These are phyloP conservation scores for Trypanosoma boissoni DNA, from an alignment of 208 protist genomes.

Conservation along the genomic window DNA sequence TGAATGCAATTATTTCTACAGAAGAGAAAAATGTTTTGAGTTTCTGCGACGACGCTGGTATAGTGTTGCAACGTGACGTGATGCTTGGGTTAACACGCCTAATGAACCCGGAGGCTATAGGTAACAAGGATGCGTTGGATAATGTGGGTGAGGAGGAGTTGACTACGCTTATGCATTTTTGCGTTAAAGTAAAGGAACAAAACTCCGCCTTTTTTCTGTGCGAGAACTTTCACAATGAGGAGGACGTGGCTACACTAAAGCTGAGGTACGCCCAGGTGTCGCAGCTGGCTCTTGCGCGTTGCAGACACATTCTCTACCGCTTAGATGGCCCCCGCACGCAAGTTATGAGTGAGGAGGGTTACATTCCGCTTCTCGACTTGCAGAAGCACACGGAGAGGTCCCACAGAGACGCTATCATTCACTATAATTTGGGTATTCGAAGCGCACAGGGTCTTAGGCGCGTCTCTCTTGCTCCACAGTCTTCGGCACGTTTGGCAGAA, in stretches of 20 bases:
- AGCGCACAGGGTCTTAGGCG: slow-evolving; percentile 73
- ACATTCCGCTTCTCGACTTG: slow-evolving; percentile 66
- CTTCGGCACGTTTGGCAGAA: slow-evolving; percentile 46
- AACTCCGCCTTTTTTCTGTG: neutral
- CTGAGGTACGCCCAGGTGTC: slow-evolving; percentile 31
- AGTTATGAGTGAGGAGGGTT: slow-evolving; percentile 68
- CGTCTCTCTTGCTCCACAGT: slow-evolving; percentile 34
- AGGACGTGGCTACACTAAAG: slow-evolving; percentile 18
- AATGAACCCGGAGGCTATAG: neutral
- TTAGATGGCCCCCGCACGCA: slow-evolving; percentile 37
- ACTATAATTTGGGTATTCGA: slow-evolving; percentile 63
- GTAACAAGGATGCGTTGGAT: neutral
- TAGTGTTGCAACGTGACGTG: neutral
- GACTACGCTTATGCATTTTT: neutral
- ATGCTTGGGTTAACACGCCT: neutral
- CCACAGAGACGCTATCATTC: slow-evolving; percentile 56
- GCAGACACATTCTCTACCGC: slow-evolving; percentile 58
- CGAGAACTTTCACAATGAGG: slow-evolving; percentile 7
- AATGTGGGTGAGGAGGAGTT: neutral
- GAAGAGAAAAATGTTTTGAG: neutral
- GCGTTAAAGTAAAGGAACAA: neutral
- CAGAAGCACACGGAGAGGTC: slow-evolving; percentile 57
- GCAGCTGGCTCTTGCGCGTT: slow-evolving; percentile 45
- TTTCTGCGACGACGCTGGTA: neutral
- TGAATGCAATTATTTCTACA: neutral